Evolutionary conservation across 1,139 yeast genomes (phyloP), one percentile per base, ranked within the genome.

Genomic region (Hanseniaspora sp.): DNA sequence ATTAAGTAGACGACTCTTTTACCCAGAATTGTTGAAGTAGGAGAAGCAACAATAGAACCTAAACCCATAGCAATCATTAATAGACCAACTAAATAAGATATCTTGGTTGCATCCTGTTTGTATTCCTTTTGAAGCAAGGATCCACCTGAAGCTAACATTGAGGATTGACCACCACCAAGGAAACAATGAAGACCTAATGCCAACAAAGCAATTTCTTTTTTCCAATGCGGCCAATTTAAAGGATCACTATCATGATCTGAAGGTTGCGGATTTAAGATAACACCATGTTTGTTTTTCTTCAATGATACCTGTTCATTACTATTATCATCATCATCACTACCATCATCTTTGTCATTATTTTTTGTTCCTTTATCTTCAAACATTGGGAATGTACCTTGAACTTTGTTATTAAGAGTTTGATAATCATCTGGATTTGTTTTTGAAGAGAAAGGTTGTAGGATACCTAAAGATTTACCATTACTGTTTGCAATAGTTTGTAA

Each of bases 171-270:
- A 33, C 85, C 85, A 11, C 81, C 80, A 7, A 80, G 66, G 59
- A 80, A 77, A 28, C 80, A 76, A 58, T 78, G 82, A 59, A 77
- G 74, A 2, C 84, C 83, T 48, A 79, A 74, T 38, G 75, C 74
- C 28, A 72, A 60, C 52, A 79, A 67, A 29, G 82, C 78, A 54
- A 78, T 58, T 59, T 79, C 84, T 43, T 83, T 68, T 47, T 77
- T 70, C 79, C 81, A 77, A 7, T 74, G 62, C 1, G 83, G 82
- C 84, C 84, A 79, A 61, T 82, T 82, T 42, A 81, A 69, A 0
- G 87, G 87, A 61, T 82, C 87, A 61, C 81, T 80, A 5, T 80
- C 78, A 52, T 79, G 73, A 60, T 80, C 79, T 37, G 80, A 80
- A 1, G 86, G 87, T 64, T 82, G 86, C 0, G 87, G 87, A 54